phyloP scores from a whole-genome alignment of 1,284 basidiomycete genomes.

The Naganishia sp. region DNA sequence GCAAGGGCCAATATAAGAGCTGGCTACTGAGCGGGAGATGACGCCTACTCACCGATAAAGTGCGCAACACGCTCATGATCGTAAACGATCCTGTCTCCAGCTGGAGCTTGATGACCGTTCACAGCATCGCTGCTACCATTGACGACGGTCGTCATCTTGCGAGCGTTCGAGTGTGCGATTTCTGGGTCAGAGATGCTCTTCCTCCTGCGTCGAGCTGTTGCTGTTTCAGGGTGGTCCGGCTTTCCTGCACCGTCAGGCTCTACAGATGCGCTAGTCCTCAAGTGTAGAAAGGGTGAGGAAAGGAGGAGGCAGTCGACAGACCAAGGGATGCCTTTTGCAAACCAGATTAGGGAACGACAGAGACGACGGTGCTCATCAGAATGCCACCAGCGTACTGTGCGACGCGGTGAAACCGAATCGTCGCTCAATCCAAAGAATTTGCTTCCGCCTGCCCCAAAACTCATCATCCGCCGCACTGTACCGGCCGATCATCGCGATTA shows the following conservation, averaged over 20 bases:
- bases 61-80: constrained; percentile 70
- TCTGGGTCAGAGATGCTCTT: not conserved
- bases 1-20: not conserved
- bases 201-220: not conserved
- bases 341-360: no score
- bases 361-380: no score
- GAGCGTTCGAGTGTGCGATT: constrained; percentile 7
- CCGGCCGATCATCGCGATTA: not conserved
- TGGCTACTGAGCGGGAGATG: not conserved
- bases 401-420: no score
- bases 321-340: not conserved
- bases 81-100: constrained; percentile 36
- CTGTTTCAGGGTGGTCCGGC: not conserved
- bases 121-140: constrained; percentile 29
- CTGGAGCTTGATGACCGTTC: constrained; percentile 25
- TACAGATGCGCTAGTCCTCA: not conserved
- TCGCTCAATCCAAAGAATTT: constrained; percentile 2
- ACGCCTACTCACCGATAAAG: constrained; percentile 65
- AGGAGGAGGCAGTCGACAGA: constrained; percentile 4
- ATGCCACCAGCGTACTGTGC: no score
- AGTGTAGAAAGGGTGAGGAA: not conserved
- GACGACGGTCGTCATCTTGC: constrained; percentile 23
- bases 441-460: constrained; percentile 17
- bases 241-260: not conserved
- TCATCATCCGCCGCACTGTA: not conserved